Percentiles rank a stretch among this genome's conserved stretches.
Conservation (phyloP, 768 basidiomycete genomes). For the Mycena crocata region DNA sequence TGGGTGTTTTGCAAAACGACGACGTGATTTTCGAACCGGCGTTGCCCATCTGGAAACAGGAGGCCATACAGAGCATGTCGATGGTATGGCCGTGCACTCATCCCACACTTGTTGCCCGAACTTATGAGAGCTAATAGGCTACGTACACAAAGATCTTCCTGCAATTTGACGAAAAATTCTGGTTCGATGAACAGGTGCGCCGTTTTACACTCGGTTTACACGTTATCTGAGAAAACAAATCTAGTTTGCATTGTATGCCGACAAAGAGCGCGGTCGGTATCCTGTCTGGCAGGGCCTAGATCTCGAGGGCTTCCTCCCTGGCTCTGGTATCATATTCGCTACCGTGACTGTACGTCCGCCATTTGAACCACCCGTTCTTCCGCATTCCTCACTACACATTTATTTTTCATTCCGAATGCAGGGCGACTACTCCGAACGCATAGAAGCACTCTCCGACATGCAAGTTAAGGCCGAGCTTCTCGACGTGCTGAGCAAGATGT, state of each 20-base stretch:
- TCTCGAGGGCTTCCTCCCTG: background rate
- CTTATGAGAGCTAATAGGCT: conserved; percentile 34
- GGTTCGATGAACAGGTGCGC: conserved; percentile 15
- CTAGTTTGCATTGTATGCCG: conserved; percentile 58
- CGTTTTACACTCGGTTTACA: too few species aligned
- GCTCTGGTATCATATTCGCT: too few species aligned
- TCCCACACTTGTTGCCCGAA: too few species aligned
- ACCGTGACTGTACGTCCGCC: too few species aligned
- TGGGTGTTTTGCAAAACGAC: conserved; percentile 73
- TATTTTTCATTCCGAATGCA: too few species aligned
- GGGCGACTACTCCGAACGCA: too few species aligned
- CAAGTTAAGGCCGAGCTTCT: too few species aligned
- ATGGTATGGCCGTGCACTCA: conserved; percentile 49
- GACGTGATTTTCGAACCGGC: conserved; percentile 67
- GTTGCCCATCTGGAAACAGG: conserved; percentile 69
- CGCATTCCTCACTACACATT: too few species aligned
- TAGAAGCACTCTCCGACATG: too few species aligned
- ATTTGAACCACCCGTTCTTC: too few species aligned
- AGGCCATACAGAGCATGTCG: conserved; percentile 69
- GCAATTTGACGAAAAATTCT: conserved; percentile 70
- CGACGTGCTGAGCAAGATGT: too few species aligned
- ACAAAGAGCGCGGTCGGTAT: conserved; percentile 55
- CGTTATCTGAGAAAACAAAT: too few species aligned
- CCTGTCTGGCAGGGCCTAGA: conserved; percentile 36
- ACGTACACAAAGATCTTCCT: conserved; percentile 78